A percentile compares a stretch with the other conserved stretches of the same genome.
Conservation (phyloP, 352 stramenopile genomes). For the Salisapilia sapeloensis region DNA sequence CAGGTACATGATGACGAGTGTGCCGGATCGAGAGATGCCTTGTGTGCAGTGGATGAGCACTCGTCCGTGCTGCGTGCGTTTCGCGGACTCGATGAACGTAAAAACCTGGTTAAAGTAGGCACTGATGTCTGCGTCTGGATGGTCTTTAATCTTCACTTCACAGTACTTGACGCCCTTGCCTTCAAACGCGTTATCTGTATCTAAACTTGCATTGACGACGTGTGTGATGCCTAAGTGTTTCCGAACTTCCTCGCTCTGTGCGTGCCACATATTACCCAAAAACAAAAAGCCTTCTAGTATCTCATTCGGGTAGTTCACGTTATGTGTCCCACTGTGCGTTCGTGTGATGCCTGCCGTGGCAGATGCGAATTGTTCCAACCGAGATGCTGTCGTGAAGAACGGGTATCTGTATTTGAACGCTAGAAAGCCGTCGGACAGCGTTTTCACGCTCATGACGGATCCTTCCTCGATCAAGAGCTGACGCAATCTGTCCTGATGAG, state of each 20-base stretch:
- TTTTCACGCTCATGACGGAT: conserved; percentile 56
- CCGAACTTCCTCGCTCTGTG: conserved; percentile 54
- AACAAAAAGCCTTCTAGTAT: conserved; percentile 78
- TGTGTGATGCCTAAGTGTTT: conserved; percentile 72
- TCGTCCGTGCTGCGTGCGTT: conserved; percentile 51
- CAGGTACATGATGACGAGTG: conserved; percentile 76
- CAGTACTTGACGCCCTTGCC: conserved; percentile 49
- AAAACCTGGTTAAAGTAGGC: conserved; percentile 52
- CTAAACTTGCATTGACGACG: conserved; percentile 67
- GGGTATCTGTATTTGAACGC: conserved; percentile 76
- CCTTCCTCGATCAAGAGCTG: conserved; percentile 55
- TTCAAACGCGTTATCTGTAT: conserved; percentile 60
- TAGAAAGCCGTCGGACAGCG: conserved; percentile 59
- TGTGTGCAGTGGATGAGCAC: conserved; percentile 77
- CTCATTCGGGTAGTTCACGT: conserved; percentile 80
- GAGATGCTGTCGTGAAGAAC: conserved; percentile 63
- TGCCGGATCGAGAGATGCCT: conserved; percentile 67
- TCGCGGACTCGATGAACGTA: conserved; percentile 64
- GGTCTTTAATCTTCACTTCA: conserved; percentile 72
- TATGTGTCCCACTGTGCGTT: conserved; percentile 71
- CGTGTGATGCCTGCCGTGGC: conserved; percentile 21
- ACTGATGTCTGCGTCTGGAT: conserved; percentile 44
- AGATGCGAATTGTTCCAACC: conserved; percentile 36
- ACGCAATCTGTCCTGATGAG: too few species aligned
- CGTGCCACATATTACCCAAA: conserved; percentile 81